A percentile compares a stretch with the other conserved stretches of the same genome.
phyloP scores from a whole-genome alignment of 208 protist genomes.

The Herpetomonas samuelpessoai region DNA sequence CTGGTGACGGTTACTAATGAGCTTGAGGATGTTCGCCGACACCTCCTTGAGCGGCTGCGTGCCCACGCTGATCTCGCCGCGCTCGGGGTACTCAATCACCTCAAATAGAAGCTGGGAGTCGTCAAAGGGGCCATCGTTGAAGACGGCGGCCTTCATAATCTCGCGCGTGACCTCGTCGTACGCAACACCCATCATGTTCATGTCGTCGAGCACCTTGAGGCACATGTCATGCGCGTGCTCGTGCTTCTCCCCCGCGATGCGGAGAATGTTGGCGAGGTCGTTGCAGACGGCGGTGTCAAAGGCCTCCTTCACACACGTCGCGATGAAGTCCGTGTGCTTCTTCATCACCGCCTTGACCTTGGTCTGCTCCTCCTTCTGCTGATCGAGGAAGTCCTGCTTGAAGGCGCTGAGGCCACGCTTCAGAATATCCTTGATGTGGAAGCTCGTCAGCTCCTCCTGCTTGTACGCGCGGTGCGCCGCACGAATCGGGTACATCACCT shows the following conservation, averaged over 20 bases:
- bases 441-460: slow-evolving; percentile 59
- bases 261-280: slow-evolving; percentile 85
- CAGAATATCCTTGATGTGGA: slow-evolving; percentile 88
- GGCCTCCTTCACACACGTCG: slow-evolving; percentile 38
- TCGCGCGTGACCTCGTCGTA: slow-evolving; percentile 71
- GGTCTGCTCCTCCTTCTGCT: slow-evolving; percentile 65
- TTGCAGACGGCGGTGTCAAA: slow-evolving; percentile 82
- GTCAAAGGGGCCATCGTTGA: slow-evolving; percentile 84
- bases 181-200: slow-evolving; percentile 76
- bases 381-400: slow-evolving; percentile 86
- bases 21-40: slow-evolving; percentile 54
- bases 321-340: slow-evolving; percentile 60
- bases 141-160: slow-evolving; percentile 62
- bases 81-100: slow-evolving; percentile 88
- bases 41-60: slow-evolving; percentile 49
- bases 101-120: slow-evolving; percentile 85
- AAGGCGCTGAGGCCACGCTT: slow-evolving; percentile 85
- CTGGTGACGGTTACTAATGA: slow-evolving; percentile 85
- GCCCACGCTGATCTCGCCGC: slow-evolving; percentile 77
- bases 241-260: slow-evolving; percentile 77
- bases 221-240: slow-evolving; percentile 62
- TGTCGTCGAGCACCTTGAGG: slow-evolving; percentile 84
- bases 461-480: slow-evolving; percentile 51
- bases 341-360: slow-evolving; percentile 72
- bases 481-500: slow-evolving; percentile 76